phyloP scores from a whole-genome alignment of 2,329 filamentous ascomycete genomes.

The Pseudocercospora musae region DNA sequence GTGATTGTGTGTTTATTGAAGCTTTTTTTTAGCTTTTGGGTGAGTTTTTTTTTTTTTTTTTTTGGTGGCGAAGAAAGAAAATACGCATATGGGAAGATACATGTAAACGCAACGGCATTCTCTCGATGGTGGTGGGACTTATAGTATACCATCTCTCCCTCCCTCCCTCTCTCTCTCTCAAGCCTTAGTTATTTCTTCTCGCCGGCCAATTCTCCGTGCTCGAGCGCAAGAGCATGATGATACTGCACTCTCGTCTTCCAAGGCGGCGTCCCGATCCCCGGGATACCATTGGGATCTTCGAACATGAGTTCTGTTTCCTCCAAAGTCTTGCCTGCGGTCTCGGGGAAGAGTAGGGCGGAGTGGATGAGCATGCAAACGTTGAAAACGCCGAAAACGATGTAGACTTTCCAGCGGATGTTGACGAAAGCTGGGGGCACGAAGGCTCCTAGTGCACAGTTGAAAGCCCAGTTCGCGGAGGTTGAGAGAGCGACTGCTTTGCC shows the following conservation, averaged over 20 bases:
- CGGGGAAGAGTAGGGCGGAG: constrained; percentile 58
- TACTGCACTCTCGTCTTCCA: constrained; percentile 11
- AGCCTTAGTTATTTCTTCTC: constrained; percentile 4
- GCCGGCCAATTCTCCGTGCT: constrained; percentile 7
- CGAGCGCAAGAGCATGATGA: neutral
- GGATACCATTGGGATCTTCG: constrained; percentile 37
- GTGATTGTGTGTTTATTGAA: too few relatives aligned
- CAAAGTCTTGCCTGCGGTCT: constrained; percentile 70
- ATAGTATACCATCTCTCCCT: too few relatives aligned
- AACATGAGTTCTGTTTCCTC: constrained; percentile 77
- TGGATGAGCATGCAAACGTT: constrained; percentile 66
- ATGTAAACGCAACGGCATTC: too few relatives aligned
- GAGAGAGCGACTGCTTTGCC: constrained; percentile 62
- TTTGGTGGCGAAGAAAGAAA: too few relatives aligned
- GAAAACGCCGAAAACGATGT: constrained; percentile 73
- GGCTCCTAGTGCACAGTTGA: constrained; percentile 54
- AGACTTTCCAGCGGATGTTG: constrained; percentile 57
- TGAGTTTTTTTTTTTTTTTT: too few relatives aligned
- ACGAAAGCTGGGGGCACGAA: constrained; percentile 59
- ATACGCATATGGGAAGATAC: too few relatives aligned
- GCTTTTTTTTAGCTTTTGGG: too few relatives aligned
- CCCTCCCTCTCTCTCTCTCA: too few relatives aligned
- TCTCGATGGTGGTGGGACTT: too few relatives aligned
- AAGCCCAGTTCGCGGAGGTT: constrained; percentile 61
- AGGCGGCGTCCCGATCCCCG: constrained; percentile 48